Evolutionary conservation across 257 asterid genomes (phyloP), one percentile per base, ranked within the genome.

Genomic region (Echium plantagineum): DNA sequence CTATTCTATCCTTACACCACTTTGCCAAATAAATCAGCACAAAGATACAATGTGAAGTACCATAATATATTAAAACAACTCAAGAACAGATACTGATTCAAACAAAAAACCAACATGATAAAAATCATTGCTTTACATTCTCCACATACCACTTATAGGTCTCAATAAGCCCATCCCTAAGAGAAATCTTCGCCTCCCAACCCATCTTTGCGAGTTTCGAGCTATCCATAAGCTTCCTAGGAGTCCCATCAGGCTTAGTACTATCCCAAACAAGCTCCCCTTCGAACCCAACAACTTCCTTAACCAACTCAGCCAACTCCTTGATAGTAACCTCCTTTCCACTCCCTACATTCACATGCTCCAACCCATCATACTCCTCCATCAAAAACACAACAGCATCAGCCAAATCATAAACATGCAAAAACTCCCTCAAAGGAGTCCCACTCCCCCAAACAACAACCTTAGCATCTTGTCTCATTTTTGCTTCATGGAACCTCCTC

Each of bases 381-480:
- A 91, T 1, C 68, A 86, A 64, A 69, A 85, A 93, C 17, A 93
- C 78, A 5, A 86, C 79, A 0, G 94, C 87, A 35, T 86, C 97
- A 0, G 98, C 96, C 58, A 93, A 69, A 76, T 93, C 98, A 66
- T 93, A 95, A 0, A 93, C 95, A 72, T 93, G 94, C 12, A 93
- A 63, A 55, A 89, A 93, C 72, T 93, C 98, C 68, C 96, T 89
- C 67, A 88, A 61, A 1, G 98, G 98, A 7, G 75, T 76, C 61
- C 98, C 97, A 57, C 81, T 82, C 62, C 98, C 98, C 97, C 97
- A 93, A 12, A 93, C 97, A 58, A 93, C 94, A 52, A 93, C 98
- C 19, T 53, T 69, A 58, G 72, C 86, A 49, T 65, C 74, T 9
- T 69, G 71, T 9, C 68, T 70, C 47, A 61, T 62, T 61, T 88